phyloP scores from a whole-genome alignment of 2,329 filamentous ascomycete species.

The Calonectria fujianensis region DNA sequence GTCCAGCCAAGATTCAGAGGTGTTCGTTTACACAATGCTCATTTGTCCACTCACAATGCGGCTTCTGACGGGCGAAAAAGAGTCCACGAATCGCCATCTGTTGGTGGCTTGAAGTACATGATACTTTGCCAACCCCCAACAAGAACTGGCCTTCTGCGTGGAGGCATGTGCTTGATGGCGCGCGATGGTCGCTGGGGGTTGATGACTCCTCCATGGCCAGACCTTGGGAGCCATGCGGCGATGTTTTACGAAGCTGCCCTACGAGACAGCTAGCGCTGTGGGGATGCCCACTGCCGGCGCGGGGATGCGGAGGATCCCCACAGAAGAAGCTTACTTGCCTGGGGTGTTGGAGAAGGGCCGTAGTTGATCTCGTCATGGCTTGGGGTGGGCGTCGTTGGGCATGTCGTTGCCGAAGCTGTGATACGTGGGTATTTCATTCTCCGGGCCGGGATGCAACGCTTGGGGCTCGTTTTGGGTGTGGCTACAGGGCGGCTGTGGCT shows the following conservation, averaged over 20 bases:
- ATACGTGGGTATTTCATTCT: slow-evolving; percentile 49
- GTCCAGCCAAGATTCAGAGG: slow-evolving; percentile 5
- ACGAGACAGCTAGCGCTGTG: slow-evolving; percentile 43
- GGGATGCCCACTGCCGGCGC: slow-evolving; percentile 46
- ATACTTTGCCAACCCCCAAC: slow-evolving; percentile 27
- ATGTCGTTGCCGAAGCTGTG: slow-evolving; percentile 29
- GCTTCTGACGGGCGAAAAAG: slow-evolving; percentile 42
- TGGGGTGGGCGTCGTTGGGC: slow-evolving; percentile 29
- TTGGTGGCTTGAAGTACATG: slow-evolving; percentile 34
- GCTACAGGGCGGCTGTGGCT: slow-evolving; percentile 23
- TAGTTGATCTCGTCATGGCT: slow-evolving; percentile 32
- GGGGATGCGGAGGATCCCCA: slow-evolving; percentile 52
- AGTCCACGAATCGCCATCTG: slow-evolving; percentile 49
- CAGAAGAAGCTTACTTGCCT: slow-evolving; percentile 40
- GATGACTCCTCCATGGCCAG: slow-evolving; percentile 18
- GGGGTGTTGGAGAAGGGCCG: slow-evolving; percentile 29
- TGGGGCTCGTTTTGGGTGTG: not conserved
- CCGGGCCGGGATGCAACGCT: slow-evolving; percentile 43
- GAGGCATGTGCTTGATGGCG: slow-evolving; percentile 38
- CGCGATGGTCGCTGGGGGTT: slow-evolving; percentile 9
- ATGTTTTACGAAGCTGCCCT: slow-evolving; percentile 32
- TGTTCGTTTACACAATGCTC: slow-evolving; percentile 7
- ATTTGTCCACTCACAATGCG: slow-evolving; percentile 28
- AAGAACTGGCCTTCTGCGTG: slow-evolving; percentile 27
- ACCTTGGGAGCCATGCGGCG: slow-evolving; percentile 42